Evolutionary conservation across 2,329 filamentous ascomycete species (phyloP), one percentile per base, ranked within the genome.

Genomic region (Trichoderma simmonsii): DNA sequence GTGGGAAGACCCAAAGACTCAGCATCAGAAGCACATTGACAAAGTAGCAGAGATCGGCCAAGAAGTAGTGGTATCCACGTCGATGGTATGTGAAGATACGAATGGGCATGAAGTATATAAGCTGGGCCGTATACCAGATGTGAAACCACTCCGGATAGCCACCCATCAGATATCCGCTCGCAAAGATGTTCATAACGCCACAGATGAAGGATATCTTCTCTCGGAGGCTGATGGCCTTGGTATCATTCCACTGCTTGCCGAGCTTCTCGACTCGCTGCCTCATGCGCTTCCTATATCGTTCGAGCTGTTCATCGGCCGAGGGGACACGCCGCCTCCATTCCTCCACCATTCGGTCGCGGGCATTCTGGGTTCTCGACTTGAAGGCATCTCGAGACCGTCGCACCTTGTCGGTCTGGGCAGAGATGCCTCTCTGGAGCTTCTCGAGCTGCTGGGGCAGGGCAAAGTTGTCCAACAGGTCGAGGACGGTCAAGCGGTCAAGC

Each of bases 131-230:
- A 81, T 97, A 99, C 96, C 96, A 99, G 75, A 92, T 84, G 76
- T 97, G 95, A 81, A 98, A 97, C 80, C 90, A 92, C 77, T 97
- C 86, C 0, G 96, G 94, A 77, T 87, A 91, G 34, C 90, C 94
- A 73, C 96, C 96, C 68, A 99, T 92, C 61, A 99, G 85, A 81
- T 97, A 98, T 72, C 95, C 96, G 75, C 94, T 97, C 80, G 98
- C 90, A 82, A 99, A 97, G 81, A 99, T 96, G 83, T 99, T 99
- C 84, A 98, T 89, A 76, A 98, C 95, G 77, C 94, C 96, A 73
- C 91, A 95, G 74, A 99, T 98, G 82, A 99, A 99, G 6, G 95
- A 95, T 63, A 97, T 85, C 86, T 99, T 99, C 84, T 99, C 96
- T 72, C 95, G 91, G 64, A 93, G 82, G 1, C 94, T 98, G 76